Conservation (phyloP, 1,139 yeast species). For the Nakaseomyces kungkrabaensis region DNA sequence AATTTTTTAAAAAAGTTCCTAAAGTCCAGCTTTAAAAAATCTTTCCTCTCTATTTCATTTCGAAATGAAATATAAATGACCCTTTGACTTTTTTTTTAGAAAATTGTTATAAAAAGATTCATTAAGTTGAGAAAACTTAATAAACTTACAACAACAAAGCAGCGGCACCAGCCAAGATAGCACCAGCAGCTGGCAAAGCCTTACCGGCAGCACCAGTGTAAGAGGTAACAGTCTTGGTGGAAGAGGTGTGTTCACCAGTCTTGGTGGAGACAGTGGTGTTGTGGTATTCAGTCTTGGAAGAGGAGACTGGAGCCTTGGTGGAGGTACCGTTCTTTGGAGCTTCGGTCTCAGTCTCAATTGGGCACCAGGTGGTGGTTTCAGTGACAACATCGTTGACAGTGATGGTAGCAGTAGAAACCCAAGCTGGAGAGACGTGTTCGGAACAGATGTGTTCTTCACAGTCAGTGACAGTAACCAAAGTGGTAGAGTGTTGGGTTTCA, state of each 20-base stretch:
- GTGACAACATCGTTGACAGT: conserved; percentile 22
- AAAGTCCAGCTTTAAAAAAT: too few species aligned
- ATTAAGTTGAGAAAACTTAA: not conserved
- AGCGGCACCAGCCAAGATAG: conserved; percentile 28
- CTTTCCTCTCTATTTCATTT: too few species aligned
- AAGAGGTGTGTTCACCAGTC: conserved; percentile 3
- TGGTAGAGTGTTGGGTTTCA: conserved; percentile 28
- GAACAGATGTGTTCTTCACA: conserved; percentile 29
- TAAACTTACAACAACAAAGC: conserved; percentile 25
- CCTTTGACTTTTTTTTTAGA: not conserved
- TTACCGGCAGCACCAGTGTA: conserved; percentile 25
- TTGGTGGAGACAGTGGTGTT: conserved; percentile 4
- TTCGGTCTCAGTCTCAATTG: conserved; percentile 14
- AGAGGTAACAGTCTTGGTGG: conserved; percentile 10
- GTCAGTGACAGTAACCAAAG: conserved; percentile 40
- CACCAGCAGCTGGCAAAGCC: conserved; percentile 29
- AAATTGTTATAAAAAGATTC: not conserved
- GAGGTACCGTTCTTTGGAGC: conserved; percentile 5
- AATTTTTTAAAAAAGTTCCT: too few species aligned
- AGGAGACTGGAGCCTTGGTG: conserved; percentile 4
- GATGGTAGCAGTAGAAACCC: conserved; percentile 8
- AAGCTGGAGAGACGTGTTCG: conserved; percentile 14
- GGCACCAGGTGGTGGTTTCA: conserved; percentile 27
- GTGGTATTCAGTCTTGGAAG: conserved; percentile 3
- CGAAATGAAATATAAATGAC: too few species aligned